Conservation (phyloP, 2,329 filamentous ascomycete genomes). For the Aspergillus quadricinctus region DNA sequence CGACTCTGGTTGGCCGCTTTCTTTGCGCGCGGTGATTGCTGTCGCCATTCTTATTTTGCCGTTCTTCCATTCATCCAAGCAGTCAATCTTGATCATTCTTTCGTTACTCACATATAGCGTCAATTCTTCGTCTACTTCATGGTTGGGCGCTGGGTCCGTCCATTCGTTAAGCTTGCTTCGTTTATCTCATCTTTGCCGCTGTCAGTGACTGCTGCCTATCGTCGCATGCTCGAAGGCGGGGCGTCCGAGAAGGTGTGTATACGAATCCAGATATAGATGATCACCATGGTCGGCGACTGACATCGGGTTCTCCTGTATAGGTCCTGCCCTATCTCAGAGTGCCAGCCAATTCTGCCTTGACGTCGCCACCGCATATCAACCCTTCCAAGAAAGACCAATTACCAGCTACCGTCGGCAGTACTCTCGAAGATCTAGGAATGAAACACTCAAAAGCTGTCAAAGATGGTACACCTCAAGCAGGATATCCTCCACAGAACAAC, state of each 20-base stretch:
- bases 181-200: constrained; percentile 1
- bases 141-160: constrained; percentile 1
- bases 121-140: background rate
- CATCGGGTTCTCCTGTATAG: background rate
- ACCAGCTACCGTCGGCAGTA: background rate
- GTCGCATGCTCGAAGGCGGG: constrained; percentile 14
- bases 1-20: background rate
- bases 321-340: background rate
- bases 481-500: constrained; percentile 1
- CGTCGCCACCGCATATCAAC: background rate
- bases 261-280: background rate
- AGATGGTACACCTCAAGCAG: constrained; percentile 1
- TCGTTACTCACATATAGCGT: background rate
- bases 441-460: background rate
- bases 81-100: background rate
- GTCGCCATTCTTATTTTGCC: constrained; percentile 1
- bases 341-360: background rate
- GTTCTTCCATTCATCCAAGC: background rate
- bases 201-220: background rate
- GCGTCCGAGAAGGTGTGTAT: constrained; percentile 12
- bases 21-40: background rate
- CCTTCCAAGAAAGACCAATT: background rate
- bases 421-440: constrained; percentile 2
- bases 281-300: background rate
- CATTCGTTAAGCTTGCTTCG: background rate